Evolutionary conservation across 2,329 filamentous ascomycete species (phyloP), one percentile per base, ranked within the genome.

Genomic region (Fusarium ambrosium): DNA sequence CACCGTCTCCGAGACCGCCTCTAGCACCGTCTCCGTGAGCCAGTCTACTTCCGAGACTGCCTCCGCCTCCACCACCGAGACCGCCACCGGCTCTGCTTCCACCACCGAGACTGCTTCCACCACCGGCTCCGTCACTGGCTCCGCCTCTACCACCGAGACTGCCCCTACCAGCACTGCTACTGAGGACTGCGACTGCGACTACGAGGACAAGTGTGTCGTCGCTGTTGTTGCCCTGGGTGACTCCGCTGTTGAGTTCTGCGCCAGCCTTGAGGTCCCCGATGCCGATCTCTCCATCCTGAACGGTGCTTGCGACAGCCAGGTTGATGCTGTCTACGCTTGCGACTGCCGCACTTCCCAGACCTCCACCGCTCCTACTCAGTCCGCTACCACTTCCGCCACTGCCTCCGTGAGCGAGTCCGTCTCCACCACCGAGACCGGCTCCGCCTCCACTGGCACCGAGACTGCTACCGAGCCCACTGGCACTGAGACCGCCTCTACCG

Each of bases 401-500:
- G 41, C 13, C 6, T 45, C 41, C 41, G 41, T 22, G 41, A 45
- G 20, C 20, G 20, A 45, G 41, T 45, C 41, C 20, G 41, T 45
- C 41, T 45, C 56, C 36, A 37, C 60, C 14, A 37, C 60, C 27
- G 60, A 62, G 60, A 62, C 59, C 37, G 59, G 45, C 14, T 39
- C 61, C 22, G 48, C 11, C 6, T 37, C 53, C 20, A 58, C 61
- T 13, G 45, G 36, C 6, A 60, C 56, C 27, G 58, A 45, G 22
- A 29, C 58, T 9, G 58, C 16, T 9, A 67, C 68, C 27, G 62
- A 51, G n/a, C 53, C 69, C 16, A 36, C 56, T 8, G 62, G 69
- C 22, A 62, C 71, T 14, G 56, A 75, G 34, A 56, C 69, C 10
- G 36, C 34, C 36, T 36, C 66, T 14, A 62, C 60, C 29, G 58